Base-by-base conservation (phyloP, 1,284 basidiomycete genomes). In the Omphalotus olearius region DNA sequence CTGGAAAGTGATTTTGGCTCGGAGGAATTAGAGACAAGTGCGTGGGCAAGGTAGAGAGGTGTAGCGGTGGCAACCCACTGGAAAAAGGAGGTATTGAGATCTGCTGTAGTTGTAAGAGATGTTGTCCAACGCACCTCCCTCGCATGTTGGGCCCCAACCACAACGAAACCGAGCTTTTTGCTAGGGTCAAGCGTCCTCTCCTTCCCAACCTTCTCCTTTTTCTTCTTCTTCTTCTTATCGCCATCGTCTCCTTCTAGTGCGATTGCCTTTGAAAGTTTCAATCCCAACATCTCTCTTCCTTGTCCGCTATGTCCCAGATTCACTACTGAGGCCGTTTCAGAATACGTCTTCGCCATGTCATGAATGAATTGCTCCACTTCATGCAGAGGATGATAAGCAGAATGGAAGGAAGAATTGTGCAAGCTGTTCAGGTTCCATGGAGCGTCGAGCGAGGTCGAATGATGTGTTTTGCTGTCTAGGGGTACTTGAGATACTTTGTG, bases 51-150 rank as follows among this genome's bases (percentile, higher is more conserved):
- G 66, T 91, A 93, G 10, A 91, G 68, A 0, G 87, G 73, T 0
- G 89, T 79, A 0, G 90, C 79, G 0, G 87, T 83, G 0, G 89
- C 85, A 45, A 93, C 79, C 91, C 91, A 94, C 84, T 92, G n/a
- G n/a, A 9, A 47, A 16, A 23, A 53, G n/a, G 26, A 20, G 38
- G 14, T 16, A 13, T 28, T n/a, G 33, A 14, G 53, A 43, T 23
- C 5, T 5, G 23, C 41, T 46, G 6, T 13, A 16, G 25, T 17
- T 11, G 17, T 6, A 40, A 25, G 7, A 36, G 47, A 35, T 13
- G 9, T 33, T 23, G 23, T 4, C 13, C 4, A 3, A 66, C 73
- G 35, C 54, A 85, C 85, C 76, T 92, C 89, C 39, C 90, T 75
- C 18, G 88, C 87, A 66, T 93, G 91, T 62, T 90, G 87, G 0